Conservation (phyloP, 1,284 basidiomycete species). For the Stygiomarasmius scandens region DNA sequence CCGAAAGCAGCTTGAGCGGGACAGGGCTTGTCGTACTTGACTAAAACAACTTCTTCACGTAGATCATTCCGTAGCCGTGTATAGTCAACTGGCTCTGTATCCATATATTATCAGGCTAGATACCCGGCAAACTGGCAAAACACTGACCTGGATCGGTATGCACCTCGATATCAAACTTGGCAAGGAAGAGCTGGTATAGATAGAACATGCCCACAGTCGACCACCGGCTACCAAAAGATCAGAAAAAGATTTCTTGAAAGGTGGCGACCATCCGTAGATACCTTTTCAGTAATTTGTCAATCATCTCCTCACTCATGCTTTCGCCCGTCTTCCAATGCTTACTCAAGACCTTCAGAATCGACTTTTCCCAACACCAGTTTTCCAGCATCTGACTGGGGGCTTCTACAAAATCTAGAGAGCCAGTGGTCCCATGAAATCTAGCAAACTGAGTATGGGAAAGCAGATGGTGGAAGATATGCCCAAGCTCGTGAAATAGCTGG, state of each 20-base stretch:
- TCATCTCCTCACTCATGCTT: conserved; percentile 53
- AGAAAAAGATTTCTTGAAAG: not conserved
- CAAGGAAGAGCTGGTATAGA: conserved; percentile 82
- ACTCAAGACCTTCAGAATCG: conserved; percentile 74
- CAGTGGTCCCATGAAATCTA: conserved; percentile 80
- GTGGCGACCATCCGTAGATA: conserved; percentile 29
- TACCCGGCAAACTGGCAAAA: not conserved
- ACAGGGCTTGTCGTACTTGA: conserved; percentile 54
- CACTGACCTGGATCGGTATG: conserved; percentile 67
- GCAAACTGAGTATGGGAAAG: conserved; percentile 72
- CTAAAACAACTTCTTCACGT: not conserved
- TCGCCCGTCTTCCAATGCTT: conserved; percentile 2
- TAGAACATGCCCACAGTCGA: conserved; percentile 81
- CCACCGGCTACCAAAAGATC: conserved; percentile 56
- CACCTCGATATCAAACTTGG: conserved; percentile 76
- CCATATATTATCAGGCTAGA: not conserved
- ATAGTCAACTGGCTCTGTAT: conserved; percentile 62
- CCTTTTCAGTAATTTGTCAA: conserved; percentile 80
- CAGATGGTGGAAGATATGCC: conserved; percentile 85
- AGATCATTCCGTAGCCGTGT: conserved; percentile 34
- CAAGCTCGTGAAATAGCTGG: conserved; percentile 88
- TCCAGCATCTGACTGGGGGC: conserved; percentile 90
- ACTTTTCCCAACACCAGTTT: conserved; percentile 61
- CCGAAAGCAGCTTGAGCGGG: conserved; percentile 64
- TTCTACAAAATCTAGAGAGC: conserved; percentile 84